These are phyloP conservation scores for Globisporangium okanoganense DNA, from an alignment of 352 stramenopile genomes.

Conservation along the genomic window DNA sequence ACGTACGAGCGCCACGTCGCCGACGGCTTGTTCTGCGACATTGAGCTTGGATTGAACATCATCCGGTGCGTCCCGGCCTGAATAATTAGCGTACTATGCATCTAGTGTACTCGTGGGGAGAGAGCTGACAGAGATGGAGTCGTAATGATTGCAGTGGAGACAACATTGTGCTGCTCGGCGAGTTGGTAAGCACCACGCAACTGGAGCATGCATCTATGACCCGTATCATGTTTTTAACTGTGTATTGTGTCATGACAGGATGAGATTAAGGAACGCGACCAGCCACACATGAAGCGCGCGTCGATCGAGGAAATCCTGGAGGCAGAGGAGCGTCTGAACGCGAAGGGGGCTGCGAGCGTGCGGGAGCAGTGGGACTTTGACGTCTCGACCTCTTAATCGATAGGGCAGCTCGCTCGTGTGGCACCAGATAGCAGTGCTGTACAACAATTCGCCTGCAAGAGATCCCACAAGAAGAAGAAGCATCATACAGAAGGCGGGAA, in stretches of 20 bases:
- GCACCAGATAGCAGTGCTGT: not conserved
- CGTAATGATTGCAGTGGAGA: conserved; percentile 44
- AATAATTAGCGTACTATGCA: not conserved
- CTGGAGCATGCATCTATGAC: not conserved
- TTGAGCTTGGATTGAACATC: conserved; percentile 95
- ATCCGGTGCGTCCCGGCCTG: conserved; percentile 58
- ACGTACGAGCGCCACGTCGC: conserved; percentile 90
- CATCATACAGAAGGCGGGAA: not conserved
- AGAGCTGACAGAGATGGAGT: not conserved
- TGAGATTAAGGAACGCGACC: conserved; percentile 74
- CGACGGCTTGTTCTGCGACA: conserved; percentile 91
- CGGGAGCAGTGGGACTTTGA: conserved; percentile 86
- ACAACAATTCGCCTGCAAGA: not conserved
- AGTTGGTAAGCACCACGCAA: conserved; percentile 46
- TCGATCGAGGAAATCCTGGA: conserved; percentile 79
- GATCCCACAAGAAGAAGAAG: not conserved
- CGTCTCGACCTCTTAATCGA: conserved; percentile 22
- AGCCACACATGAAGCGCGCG: conserved; percentile 79
- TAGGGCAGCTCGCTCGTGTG: not conserved
- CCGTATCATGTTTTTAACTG: not conserved
- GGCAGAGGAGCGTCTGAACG: conserved; percentile 70
- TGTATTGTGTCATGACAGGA: conserved; percentile 32
- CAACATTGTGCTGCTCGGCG: conserved; percentile 85
- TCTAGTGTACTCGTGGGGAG: not conserved
- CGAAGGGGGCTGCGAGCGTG: conserved; percentile 56